Base-by-base conservation (phyloP, 495 filamentous ascomycete genomes). In the Penicillium pulvis region DNA sequence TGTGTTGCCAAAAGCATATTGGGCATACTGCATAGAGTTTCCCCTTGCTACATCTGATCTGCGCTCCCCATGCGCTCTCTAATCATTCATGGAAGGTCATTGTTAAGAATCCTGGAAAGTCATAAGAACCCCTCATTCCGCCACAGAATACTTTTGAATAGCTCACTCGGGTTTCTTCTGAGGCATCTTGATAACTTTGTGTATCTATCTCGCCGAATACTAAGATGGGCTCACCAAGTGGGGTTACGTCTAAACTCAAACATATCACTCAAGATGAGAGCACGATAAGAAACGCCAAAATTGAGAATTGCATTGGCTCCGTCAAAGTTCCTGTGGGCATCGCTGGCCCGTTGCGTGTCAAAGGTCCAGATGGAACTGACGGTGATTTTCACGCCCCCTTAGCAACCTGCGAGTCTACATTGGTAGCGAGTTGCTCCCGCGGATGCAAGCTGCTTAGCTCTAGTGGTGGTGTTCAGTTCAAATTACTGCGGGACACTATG, bases 291-390 rank as follows among this genome's bases (percentile, higher is more conserved):
- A 53, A 53, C 9, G 51, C 41, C 16, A 54, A 51, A 16, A 64
- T 64, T 23, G 57, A 64, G 45, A 64, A 64, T n/a, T 64, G 55
- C 26, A 47, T 64, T 20, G 61, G 61, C 28, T 64, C 36, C 16
- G 28, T 53, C 30, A 54, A 51, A 45, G 54, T 64, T 0, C 61
- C 57, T 3, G 33, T 64, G 16, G 61, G 61, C 8, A 20, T 64
- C 5, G 61, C 57, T 10, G 57, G 61, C 10, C 61, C 61, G n/a
- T 47, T 64, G 17, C 36, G 17, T 1, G 33, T 64, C 39, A 55
- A 28, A 6, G 31, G 31, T 0, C 26, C 33, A 14, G 53, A 57
- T 31, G 53, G 43, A 0, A 33, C 33, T 0, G 51, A 47, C 17
- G 52, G 56, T 12, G 20, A 31, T 2, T 54, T 54, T 17, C 26